Evolutionary conservation across 1,284 basidiomycete species (phyloP).

Genomic region (Trametes versicolor): DNA sequence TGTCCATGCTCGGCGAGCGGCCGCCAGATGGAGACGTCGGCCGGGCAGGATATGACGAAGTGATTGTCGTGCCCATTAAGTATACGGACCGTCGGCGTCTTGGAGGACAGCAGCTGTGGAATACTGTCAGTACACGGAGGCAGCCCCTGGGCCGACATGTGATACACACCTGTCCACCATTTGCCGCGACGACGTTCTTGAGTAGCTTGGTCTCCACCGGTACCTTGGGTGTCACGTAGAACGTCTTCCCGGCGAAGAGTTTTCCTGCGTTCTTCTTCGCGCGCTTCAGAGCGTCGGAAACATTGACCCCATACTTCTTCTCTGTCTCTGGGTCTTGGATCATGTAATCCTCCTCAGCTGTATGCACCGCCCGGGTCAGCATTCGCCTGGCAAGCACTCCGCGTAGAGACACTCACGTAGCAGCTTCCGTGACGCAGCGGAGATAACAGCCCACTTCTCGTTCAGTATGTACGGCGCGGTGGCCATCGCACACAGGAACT

Average conservation of each 20-base stretch:
- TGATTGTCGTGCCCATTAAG: conserved; percentile 59
- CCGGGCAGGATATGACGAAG: conserved; percentile 69
- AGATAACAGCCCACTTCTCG: conserved; percentile 73
- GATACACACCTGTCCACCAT: conserved; percentile 71
- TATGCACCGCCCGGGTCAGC: not conserved
- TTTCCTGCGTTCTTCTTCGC: conserved; percentile 60
- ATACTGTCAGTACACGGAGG: not conserved
- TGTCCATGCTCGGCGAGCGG: conserved; percentile 59
- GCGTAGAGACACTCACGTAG: conserved; percentile 60
- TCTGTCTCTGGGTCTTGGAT: conserved; percentile 71
- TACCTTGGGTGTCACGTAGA: conserved; percentile 78
- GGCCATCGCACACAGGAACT: conserved; percentile 81
- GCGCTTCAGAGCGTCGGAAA: conserved; percentile 65
- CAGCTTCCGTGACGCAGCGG: conserved; percentile 61
- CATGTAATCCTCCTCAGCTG: conserved; percentile 71
- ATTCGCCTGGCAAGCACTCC: conserved; percentile 1
- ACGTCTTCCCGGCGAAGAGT: conserved; percentile 70
- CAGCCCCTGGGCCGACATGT: not conserved
- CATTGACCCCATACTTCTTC: conserved; percentile 68
- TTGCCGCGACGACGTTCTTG: conserved; percentile 69
- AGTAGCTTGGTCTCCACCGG: conserved; percentile 64
- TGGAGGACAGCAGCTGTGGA: conserved; percentile 51
- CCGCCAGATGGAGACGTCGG: conserved; percentile 70
- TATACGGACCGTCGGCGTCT: conserved; percentile 64
- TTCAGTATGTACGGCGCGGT: conserved; percentile 68